Conservation (phyloP, 352 stramenopile species). For the Phytophthora europaea region DNA sequence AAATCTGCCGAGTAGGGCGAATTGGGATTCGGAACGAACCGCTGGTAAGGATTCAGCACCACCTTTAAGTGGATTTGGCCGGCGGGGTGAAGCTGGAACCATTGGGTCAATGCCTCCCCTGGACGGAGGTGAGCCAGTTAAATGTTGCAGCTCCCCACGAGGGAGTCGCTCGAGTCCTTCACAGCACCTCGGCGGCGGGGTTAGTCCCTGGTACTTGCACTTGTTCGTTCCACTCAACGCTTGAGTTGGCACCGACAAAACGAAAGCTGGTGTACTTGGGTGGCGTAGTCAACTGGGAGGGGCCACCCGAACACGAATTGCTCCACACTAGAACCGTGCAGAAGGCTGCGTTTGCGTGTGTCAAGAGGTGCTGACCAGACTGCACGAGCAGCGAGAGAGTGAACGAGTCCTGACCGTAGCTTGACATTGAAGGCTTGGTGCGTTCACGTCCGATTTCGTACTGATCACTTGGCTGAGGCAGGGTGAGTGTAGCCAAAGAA, state of each 20-base stretch:
- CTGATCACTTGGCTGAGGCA: conserved; percentile 9
- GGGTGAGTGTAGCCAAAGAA: conserved; percentile 35
- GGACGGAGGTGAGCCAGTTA: conserved; percentile 48
- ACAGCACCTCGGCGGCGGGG: conserved; percentile 23
- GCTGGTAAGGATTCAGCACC: conserved; percentile 24
- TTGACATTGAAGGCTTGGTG: conserved; percentile 13
- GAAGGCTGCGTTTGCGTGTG: conserved; percentile 15
- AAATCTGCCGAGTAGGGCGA: conserved; percentile 20
- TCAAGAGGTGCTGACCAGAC: conserved; percentile 22
- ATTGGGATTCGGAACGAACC: not conserved
- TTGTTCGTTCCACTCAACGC: conserved; percentile 36
- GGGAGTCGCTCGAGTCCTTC: conserved; percentile 27
- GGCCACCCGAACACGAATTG: conserved; percentile 9
- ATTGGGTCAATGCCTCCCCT: conserved; percentile 45
- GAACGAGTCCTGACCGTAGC: conserved; percentile 16
- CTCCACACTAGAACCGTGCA: conserved; percentile 33
- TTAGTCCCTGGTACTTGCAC: conserved; percentile 20
- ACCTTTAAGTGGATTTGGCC: conserved; percentile 55
- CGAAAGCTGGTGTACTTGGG: conserved; percentile 33
- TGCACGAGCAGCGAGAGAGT: conserved; percentile 18
- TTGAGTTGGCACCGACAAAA: not conserved
- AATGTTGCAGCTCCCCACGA: conserved; percentile 56
- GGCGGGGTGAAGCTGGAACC: conserved; percentile 51
- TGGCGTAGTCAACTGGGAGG: not conserved
- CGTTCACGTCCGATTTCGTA: conserved; percentile 3